These are phyloP conservation scores for Syzygium oleosum DNA, from an alignment of 345 rosid species.

Conservation along the genomic window DNA sequence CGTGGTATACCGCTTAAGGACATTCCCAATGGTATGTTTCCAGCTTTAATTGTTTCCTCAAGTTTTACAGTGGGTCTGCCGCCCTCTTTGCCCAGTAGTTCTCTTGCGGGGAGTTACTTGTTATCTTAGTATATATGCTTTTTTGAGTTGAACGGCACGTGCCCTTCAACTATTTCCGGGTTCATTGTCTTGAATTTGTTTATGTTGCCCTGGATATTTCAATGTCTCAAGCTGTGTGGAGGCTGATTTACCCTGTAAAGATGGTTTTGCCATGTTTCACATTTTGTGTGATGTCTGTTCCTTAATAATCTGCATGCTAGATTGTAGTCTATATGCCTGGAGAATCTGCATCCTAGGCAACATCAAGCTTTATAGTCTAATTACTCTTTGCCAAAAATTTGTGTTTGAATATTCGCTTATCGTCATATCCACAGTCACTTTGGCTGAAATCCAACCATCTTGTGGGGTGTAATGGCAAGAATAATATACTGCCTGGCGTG, in stretches of 20 bases:
- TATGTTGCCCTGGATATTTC: not conserved
- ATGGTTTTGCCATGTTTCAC: not conserved
- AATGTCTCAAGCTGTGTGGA: not conserved
- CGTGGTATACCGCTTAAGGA: slow-evolving; percentile 79
- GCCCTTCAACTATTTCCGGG: not conserved
- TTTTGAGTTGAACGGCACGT: not conserved
- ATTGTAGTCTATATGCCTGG: not conserved
- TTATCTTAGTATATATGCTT: not conserved
- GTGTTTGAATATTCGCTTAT: not conserved
- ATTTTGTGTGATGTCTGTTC: not conserved
- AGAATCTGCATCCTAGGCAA: not conserved
- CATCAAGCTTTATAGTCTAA: not conserved
- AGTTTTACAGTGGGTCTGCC: not conserved
- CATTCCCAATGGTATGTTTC: slow-evolving; percentile 74
- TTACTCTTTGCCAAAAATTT: not conserved
- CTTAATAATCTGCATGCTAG: not conserved
- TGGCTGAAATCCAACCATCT: not conserved
- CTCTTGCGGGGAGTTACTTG: not conserved
- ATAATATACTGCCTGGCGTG: not conserved
- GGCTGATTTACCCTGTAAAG: not conserved
- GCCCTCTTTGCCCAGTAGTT: not conserved
- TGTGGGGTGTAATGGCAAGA: not conserved
- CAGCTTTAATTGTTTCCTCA: not conserved
- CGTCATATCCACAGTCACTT: not conserved
- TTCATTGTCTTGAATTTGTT: not conserved